Evolutionary conservation across 1,284 basidiomycete genomes (phyloP), one percentile per base, ranked within the genome.

Genomic region (Neonothopanus nambi): DNA sequence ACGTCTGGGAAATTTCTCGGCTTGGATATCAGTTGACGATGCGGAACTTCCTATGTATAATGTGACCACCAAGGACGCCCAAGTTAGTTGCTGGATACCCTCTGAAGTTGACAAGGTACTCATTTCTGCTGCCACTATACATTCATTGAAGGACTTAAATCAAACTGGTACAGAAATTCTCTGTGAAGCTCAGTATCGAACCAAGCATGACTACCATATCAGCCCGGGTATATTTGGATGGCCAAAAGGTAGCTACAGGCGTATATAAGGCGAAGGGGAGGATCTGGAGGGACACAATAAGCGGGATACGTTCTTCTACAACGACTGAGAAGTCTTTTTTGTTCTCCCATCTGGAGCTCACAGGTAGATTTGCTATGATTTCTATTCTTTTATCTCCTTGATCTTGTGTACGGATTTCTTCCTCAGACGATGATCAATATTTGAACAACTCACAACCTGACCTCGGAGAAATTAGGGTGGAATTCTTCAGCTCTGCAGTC

Each of bases 91-190:
- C 52, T 76, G 72, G 73, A 69, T 74, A 7, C 57, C 67, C 1
- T 69, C 74, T 8, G 67, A 76, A 36, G 60, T 54, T 3, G 65
- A 59, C 48, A 74, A 75, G 68, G 75, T 71, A 45, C n/a, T n/a
- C 21, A 56, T 45, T 23, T 9, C 17, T 20, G 9, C 47, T 9
- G 11, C 15, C 21, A 15, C 13, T 3, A 3, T 11, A 33, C 26
- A 28, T 5, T 28, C 11, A 28, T 28, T n/a, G n/a, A 28, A 5
- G 11, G 26, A 28, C 26, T 28, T 5, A 28, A 28, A 28, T 28
- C 26, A 5, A 28, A 5, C 5, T 11, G 11, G 11, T 13, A 9
- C 30, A 33, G 30, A 28, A 48, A 1, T 48, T 48, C 18, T 12
- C 6, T 24, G 20, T 48, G 11, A 38, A 48, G 11, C 26, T 2